Percentiles rank a stretch among this genome's conserved stretches.
Conservation (phyloP, 306 rosid species). For the Lathyrus sativus region DNA sequence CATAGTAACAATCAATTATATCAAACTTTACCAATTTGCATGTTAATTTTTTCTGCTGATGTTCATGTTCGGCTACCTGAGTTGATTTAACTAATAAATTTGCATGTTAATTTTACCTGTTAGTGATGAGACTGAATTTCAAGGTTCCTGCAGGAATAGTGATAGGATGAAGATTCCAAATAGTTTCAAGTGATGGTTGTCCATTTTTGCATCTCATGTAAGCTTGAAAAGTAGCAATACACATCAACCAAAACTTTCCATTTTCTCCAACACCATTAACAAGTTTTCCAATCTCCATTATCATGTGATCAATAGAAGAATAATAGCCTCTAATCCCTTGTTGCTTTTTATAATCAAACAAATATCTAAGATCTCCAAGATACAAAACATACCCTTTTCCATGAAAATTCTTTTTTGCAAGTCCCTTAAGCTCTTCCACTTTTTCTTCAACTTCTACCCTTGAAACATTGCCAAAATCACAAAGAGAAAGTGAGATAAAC, state of each 20-base stretch:
- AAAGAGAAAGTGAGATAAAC: slow-evolving; percentile 54
- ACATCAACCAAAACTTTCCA: slow-evolving; percentile 76
- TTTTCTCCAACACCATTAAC: slow-evolving; percentile 51
- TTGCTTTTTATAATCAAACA: slow-evolving; percentile 52
- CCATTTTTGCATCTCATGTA: slow-evolving; percentile 83
- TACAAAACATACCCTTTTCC: slow-evolving; percentile 74
- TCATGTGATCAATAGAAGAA: slow-evolving; percentile 78
- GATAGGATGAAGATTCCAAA: slow-evolving; percentile 90
- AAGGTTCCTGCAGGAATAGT: slow-evolving; percentile 76
- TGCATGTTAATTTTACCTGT: slow-evolving; percentile 55
- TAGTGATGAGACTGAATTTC: slow-evolving; percentile 72
- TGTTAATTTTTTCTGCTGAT: neutral
- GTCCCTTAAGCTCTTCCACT: slow-evolving; percentile 59
- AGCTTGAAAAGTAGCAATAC: slow-evolving; percentile 81
- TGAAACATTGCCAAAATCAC: slow-evolving; percentile 53
- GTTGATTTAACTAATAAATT: too few relatives aligned
- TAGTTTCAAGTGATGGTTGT: slow-evolving; percentile 64
- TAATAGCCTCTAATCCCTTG: slow-evolving; percentile 50
- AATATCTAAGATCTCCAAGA: slow-evolving; percentile 86
- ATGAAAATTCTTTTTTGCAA: slow-evolving; percentile 37
- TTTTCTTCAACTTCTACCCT: slow-evolving; percentile 73
- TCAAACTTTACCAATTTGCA: slow-evolving; percentile 43
- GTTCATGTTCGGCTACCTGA: too few relatives aligned
- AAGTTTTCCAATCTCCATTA: slow-evolving; percentile 82
- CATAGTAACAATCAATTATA: slow-evolving; percentile 28